phyloP scores from a whole-genome alignment of 345 rosid species.

The Populus deltoides region DNA sequence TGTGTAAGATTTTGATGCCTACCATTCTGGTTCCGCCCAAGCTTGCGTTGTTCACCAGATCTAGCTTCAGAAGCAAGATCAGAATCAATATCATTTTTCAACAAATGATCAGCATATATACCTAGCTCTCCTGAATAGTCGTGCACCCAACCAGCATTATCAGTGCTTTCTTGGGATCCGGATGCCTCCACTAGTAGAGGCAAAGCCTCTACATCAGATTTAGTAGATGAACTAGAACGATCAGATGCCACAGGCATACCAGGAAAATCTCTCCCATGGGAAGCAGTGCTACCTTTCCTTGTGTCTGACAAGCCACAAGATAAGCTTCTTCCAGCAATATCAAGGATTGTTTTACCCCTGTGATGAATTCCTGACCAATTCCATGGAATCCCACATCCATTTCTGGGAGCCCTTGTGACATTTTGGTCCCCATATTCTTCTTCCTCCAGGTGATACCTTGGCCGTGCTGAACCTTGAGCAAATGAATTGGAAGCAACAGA shows the following conservation, averaged over 20 bases:
- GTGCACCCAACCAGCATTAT: conserved; percentile 73
- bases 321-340: conserved; percentile 91
- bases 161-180: conserved; percentile 58
- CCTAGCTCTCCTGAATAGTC: conserved; percentile 97
- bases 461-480: conserved; percentile 40
- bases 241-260: conserved; percentile 61
- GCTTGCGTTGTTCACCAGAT: conserved; percentile 46
- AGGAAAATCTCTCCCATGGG: conserved; percentile 51
- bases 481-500: conserved; percentile 78
- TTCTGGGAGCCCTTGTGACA: conserved; percentile 63
- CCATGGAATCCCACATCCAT: conserved; percentile 94
- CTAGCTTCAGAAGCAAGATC: conserved; percentile 82
- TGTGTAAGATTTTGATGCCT: conserved; percentile 84
- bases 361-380: conserved; percentile 98
- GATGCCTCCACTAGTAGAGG: conserved; percentile 70
- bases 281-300: conserved; percentile 50
- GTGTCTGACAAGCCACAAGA: conserved; percentile 88
- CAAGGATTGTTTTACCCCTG: conserved; percentile 73
- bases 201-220: conserved; percentile 54
- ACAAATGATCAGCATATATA: conserved; percentile 69
- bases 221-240: conserved; percentile 51
- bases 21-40: conserved; percentile 29
- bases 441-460: conserved; percentile 41
- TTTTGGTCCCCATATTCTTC: conserved; percentile 45
- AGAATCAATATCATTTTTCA: conserved; percentile 64